Evolutionary conservation across 768 basidiomycete species (phyloP), one percentile per base, ranked within the genome.

Genomic region (Daedaleopsis nitida): DNA sequence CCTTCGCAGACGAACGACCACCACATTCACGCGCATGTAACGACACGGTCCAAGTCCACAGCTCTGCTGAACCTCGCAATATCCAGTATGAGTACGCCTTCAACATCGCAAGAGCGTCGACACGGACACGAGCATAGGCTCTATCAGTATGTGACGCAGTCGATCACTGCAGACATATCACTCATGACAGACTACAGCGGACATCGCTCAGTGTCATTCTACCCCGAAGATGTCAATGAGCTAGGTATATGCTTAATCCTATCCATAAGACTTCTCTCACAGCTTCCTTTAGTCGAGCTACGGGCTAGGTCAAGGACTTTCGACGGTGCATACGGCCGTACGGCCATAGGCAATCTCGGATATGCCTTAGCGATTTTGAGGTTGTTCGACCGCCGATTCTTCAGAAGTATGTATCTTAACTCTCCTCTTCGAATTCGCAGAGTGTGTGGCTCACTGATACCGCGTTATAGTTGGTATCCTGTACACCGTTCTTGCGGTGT

Each of bases 281-380:
- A 21, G 27, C 19, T 52, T n/a, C n/a, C 8, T 53, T 6, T 52
- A 71, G 85, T 85, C 23, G 92, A 94, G 70, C 73, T 94, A 17
- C 82, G 92, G 14, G 92, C 92, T 0, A 81, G 91, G 32, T 86
- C 91, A 65, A 81, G 92, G 44, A 94, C 92, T 0, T 93, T 92
- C 69, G 83, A 93, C 55, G 92, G 91, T 16, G 90, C 92, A 14
- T 94, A 94, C 73, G 81, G 80, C 42, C 85, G 92, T 27, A 89
- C 86, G 0, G 91, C 91, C 0, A 77, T 94, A 10, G 85, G 85
- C 14, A 84, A 85, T 58, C 78, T 95, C 2, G 88, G 90, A 0
- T 92, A 89, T 68, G 81, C 89, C 1, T 72, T 93, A 56, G 81
- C 90, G 0, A 83, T 94, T 55, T 77, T 94, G 11, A 85, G 91